Base-by-base conservation (phyloP, 139 green algal genomes). In the Coelastrella sp. region DNA sequence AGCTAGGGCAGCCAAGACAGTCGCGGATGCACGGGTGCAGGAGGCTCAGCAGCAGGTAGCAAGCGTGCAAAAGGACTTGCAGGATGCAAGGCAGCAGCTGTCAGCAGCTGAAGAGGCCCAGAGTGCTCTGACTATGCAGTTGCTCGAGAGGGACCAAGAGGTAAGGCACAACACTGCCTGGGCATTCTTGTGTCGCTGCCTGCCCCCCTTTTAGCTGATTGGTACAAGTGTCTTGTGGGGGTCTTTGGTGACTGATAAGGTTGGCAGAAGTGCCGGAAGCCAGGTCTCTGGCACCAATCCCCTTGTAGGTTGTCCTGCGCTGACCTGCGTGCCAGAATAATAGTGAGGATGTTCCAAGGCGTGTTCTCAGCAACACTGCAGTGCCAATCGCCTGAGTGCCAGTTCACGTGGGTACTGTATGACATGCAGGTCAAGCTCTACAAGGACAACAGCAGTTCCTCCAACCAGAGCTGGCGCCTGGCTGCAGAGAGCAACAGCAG, bases 381-480 rank as follows among this genome's bases (percentile, higher is more conserved):
- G 32, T 47, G 32, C 32, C 32, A 47, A 47, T 47, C 1, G 32
- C 32, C 32, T 47, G 32, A 47, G 32, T 47, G 32, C 32, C 32
- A 47, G 32, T 47, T 47, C 32, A 47, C 32, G 0, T 47, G 32
- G 32, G 32, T 47, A 47, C 59, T 59, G 80, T 54, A 3, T 20
- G 6, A 4, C 47, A 22, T 77, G 60, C 81, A 57, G 23, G 8
- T 61, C 74, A 80, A 80, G 74, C 59, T 80, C 10, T 58, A 17
- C 14, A 80, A 59, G 3, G 16, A 74, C 11, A 76, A 59, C 60
- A 86, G 81, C 56, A 32, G 57, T 64, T 68, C 79, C 7, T 61
- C 57, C 57, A 85, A 32, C 57, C 16, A 23, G n/a, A 86, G 58
- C 60, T 86, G 80, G 80, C 80, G 80, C n/a, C 60, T 86, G 59